A percentile compares a stretch with the other conserved stretches of the same genome.
These are phyloP conservation scores for Coniosporium tulheliwenetii DNA, from an alignment of 2,329 filamentous ascomycete species.

Conservation along the genomic window DNA sequence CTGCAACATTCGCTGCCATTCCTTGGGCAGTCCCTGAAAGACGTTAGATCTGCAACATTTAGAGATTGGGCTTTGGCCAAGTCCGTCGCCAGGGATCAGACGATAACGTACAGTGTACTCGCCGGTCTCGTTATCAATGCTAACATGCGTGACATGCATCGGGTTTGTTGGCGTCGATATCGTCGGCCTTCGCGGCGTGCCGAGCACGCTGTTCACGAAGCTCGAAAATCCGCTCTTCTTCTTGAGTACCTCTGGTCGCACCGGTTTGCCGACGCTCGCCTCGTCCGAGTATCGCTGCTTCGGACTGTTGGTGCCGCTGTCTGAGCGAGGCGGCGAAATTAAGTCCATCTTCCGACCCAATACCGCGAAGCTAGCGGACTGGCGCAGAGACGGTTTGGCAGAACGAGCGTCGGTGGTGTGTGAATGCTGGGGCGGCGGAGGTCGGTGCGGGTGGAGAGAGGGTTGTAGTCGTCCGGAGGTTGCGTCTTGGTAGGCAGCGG, in stretches of 20 bases:
- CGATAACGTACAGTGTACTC: constrained; percentile 69
- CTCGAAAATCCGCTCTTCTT: constrained; percentile 84
- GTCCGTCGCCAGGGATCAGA: constrained; percentile 1
- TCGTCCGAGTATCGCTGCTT: constrained; percentile 69
- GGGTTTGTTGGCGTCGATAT: constrained; percentile 98
- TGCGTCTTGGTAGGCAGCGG: too few relatives aligned
- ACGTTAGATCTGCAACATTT: constrained; percentile 8
- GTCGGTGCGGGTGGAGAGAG: not conserved
- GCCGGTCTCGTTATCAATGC: constrained; percentile 89
- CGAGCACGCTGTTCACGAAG: constrained; percentile 71
- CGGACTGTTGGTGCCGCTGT: constrained; percentile 34
- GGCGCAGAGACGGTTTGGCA: constrained; percentile 42
- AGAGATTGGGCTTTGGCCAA: not conserved
- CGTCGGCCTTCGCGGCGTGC: constrained; percentile 75
- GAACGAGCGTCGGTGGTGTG: constrained; percentile 35
- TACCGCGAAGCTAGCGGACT: constrained; percentile 49
- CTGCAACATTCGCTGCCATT: constrained; percentile 93
- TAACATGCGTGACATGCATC: constrained; percentile 94
- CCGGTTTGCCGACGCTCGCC: constrained; percentile 43
- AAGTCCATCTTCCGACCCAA: constrained; percentile 36
- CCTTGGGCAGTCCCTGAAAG: constrained; percentile 72
- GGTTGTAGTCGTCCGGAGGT: too few relatives aligned
- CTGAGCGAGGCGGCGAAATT: constrained; percentile 26
- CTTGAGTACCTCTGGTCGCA: constrained; percentile 37
- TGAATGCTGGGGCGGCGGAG: constrained; percentile 1